Conservation (phyloP, 352 stramenopile genomes). For the Achlya hypogyna region DNA sequence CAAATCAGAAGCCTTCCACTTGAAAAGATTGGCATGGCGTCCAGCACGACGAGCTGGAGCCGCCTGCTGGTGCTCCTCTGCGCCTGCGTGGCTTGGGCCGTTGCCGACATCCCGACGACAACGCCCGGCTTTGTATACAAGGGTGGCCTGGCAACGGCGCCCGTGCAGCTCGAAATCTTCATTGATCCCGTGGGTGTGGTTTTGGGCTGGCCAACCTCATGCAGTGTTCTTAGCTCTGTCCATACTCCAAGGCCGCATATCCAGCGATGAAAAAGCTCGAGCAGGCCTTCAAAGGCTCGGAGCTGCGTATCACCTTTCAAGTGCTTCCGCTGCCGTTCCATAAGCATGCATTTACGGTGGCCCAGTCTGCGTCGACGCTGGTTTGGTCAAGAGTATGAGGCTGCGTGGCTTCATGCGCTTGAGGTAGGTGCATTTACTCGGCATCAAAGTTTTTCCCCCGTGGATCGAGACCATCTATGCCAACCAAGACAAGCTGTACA, state of each 20-base stretch:
- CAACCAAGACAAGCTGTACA: slow-evolving; percentile 56
- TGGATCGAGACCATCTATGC: slow-evolving; percentile 76
- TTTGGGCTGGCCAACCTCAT: no score
- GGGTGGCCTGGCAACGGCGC: slow-evolving; percentile 34
- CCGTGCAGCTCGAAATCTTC: slow-evolving; percentile 76
- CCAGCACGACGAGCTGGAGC: background rate
- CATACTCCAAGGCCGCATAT: slow-evolving; percentile 62
- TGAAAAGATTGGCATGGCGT: no score
- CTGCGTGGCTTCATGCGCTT: background rate
- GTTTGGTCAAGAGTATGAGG: slow-evolving; percentile 19
- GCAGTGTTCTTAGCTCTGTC: slow-evolving; percentile 54
- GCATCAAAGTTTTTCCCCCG: slow-evolving; percentile 41
- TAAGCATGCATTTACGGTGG: slow-evolving; percentile 56
- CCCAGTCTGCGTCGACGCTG: slow-evolving; percentile 58
- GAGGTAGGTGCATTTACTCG: slow-evolving; percentile 27
- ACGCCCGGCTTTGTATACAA: slow-evolving; percentile 58
- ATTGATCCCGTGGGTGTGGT: slow-evolving; percentile 35
- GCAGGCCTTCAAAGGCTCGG: slow-evolving; percentile 38
- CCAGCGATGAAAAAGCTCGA: slow-evolving; percentile 49
- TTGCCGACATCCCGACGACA: slow-evolving; percentile 33
- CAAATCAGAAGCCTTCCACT: background rate
- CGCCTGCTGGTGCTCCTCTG: background rate
- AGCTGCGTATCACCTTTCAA: slow-evolving; percentile 63
- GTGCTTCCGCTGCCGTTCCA: slow-evolving; percentile 74
- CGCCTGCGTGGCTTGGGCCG: background rate